Conservation (phyloP, 768 basidiomycete species). For the Saitozyma podzolica region DNA sequence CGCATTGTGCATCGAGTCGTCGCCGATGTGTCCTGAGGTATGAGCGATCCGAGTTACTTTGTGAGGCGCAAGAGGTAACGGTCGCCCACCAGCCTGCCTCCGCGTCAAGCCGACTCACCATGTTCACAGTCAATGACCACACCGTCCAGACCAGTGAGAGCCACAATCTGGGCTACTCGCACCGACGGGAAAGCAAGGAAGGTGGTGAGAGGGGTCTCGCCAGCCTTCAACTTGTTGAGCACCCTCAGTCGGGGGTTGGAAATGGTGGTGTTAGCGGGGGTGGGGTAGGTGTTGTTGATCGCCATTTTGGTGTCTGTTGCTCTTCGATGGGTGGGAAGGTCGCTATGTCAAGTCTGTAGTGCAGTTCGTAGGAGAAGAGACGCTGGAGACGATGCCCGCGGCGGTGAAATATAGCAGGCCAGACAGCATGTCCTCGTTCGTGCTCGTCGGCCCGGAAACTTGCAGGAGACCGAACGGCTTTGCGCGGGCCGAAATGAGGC, state of each 20-base stretch:
- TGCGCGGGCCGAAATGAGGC: too few relatives aligned
- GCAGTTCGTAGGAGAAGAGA: too few relatives aligned
- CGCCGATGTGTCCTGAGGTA: conserved; percentile 31
- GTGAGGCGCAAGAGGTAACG: too few relatives aligned
- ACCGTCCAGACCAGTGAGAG: conserved; percentile 36
- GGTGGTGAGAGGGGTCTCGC: conserved; percentile 32
- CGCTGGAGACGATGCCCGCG: too few relatives aligned
- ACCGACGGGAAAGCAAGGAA: conserved; percentile 34
- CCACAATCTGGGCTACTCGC: conserved; percentile 34
- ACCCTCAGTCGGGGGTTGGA: conserved; percentile 32
- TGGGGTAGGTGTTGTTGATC: conserved; percentile 26
- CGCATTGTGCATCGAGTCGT: conserved; percentile 45
- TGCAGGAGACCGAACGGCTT: too few relatives aligned
- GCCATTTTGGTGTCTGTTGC: conserved; percentile 63
- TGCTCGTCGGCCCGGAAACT: too few relatives aligned
- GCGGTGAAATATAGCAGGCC: too few relatives aligned
- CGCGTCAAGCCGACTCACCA: conserved; percentile 5
- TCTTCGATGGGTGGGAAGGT: too few relatives aligned
- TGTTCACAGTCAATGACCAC: conserved; percentile 51
- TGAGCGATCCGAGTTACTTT: too few relatives aligned
- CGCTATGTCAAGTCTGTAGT: too few relatives aligned
- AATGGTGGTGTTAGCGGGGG: conserved; percentile 53
- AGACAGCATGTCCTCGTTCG: too few relatives aligned
- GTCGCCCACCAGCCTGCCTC: too few relatives aligned
- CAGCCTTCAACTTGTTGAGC: conserved; percentile 29